A percentile compares a stretch with the other conserved stretches of the same genome.
Conservation (phyloP, 441 rosid genomes). For the Codiaeum variegatum region DNA sequence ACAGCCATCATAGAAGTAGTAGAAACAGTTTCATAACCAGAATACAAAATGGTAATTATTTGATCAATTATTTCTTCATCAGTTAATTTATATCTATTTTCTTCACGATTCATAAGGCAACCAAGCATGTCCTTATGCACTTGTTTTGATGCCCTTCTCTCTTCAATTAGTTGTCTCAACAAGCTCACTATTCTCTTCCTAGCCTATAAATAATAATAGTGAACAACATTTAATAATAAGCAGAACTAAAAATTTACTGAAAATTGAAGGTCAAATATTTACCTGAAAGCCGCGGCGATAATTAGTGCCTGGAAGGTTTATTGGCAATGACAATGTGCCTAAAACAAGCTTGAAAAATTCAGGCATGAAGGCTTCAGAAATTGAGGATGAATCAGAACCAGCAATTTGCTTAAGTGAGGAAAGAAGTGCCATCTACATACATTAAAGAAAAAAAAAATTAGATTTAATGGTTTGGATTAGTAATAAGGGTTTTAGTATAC, state of each 20-base stretch:
- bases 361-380: slow-evolving; percentile 49
- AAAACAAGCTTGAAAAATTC: slow-evolving; percentile 81
- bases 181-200: slow-evolving; percentile 60
- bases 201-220: slow-evolving; percentile 39
- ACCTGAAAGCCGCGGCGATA: slow-evolving; percentile 71
- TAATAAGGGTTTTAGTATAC: slow-evolving; percentile 26
- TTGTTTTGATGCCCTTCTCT: slow-evolving; percentile 48
- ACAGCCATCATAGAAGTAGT: slow-evolving; percentile 93
- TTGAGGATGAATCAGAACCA: slow-evolving; percentile 40
- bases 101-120: slow-evolving; percentile 58
- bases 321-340: slow-evolving; percentile 77
- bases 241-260: background rate
- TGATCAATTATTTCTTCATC: slow-evolving; percentile 86
- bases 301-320: slow-evolving; percentile 73
- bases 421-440: slow-evolving; percentile 67
- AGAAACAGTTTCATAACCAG: slow-evolving; percentile 90
- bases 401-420: slow-evolving; percentile 77
- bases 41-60: slow-evolving; percentile 72
- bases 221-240: background rate
- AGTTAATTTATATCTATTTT: slow-evolving; percentile 38
- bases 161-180: slow-evolving; percentile 47
- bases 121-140: slow-evolving; percentile 67
- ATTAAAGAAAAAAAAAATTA: background rate
- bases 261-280: background rate
- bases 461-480: background rate